phyloP scores from a whole-genome alignment of 108 stramenopile genomes.

The Pseudonitzschia multistriata region DNA sequence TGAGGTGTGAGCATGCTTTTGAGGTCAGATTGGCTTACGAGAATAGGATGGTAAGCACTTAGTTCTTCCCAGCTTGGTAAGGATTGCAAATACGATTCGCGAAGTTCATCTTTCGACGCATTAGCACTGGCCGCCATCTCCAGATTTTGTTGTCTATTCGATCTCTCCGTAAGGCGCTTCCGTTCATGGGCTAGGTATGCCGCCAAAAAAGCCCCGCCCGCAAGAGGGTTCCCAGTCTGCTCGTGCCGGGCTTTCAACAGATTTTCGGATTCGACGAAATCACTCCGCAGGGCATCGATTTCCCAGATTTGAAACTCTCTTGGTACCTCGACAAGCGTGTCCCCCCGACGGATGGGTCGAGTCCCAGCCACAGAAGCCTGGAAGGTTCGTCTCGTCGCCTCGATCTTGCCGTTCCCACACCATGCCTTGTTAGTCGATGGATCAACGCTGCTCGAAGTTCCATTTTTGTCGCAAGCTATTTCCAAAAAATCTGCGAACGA shows the following conservation, averaged over 20 bases:
- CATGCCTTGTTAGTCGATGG: not conserved
- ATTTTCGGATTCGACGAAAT: conserved; percentile 46
- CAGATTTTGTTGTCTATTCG: not conserved
- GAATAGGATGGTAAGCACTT: conserved; percentile 58
- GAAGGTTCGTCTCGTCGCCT: conserved; percentile 24
- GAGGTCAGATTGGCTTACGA: conserved; percentile 43
- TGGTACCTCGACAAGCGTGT: conserved; percentile 57
- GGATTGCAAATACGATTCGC: conserved; percentile 29
- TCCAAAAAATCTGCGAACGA: conserved; percentile 4
- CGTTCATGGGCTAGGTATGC: conserved; percentile 40
- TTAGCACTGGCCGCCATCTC: not conserved
- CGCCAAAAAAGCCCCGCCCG: conserved; percentile 70
- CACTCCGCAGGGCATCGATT: conserved; percentile 78
- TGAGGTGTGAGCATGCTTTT: conserved; percentile 38
- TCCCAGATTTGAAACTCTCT: conserved; percentile 78
- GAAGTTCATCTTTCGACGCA: not conserved
- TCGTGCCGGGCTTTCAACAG: conserved; percentile 49
- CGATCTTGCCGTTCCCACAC: conserved; percentile 17
- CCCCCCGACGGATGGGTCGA: conserved; percentile 40
- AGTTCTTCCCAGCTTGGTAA: conserved; percentile 58
- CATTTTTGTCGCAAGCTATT: not conserved
- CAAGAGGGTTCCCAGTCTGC: conserved; percentile 53
- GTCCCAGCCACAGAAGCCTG: conserved; percentile 17
- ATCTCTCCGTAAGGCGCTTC: not conserved
- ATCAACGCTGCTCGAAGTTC: not conserved